Evolutionary conservation across 2,329 filamentous ascomycete genomes (phyloP), one percentile per base, ranked within the genome.

Genomic region (Mollisia scopiformis): DNA sequence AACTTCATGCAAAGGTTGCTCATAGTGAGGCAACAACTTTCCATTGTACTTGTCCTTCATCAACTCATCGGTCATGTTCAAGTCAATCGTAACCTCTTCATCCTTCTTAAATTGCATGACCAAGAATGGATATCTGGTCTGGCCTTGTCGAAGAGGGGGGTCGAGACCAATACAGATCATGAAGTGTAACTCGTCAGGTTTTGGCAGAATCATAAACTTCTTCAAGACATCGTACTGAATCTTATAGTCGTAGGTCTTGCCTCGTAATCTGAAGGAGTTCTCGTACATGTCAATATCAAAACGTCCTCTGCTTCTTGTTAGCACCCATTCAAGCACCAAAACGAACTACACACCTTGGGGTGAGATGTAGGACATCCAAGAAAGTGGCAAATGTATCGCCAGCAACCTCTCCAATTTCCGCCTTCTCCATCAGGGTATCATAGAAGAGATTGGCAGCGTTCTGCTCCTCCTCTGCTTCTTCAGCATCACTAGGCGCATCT

Each of bases 261-360:
- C 95, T 67, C 95, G 94, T 64, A 99, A 85, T 65, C 95, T 90
- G 84, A 99, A 98, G 2, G 95, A 98, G 16, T 88, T 89, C 77
- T 98, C 95, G 84, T 99, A 99, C 90, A 99, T 97, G 77, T 99
- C 95, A 79, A 99, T 97, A 76, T 98, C 95, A 83, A 99, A 99
- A 68, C 95, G 94, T 76, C 95, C 96, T 90, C 95, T 93, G 77
- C 63, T 64, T 54, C 53, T 50, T 19, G 62, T 76, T 65, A 77
- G 72, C 47, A 60, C 23, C 21, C 11, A 23, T 51, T 16, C 10
- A 50, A 5, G 10, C 13, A 47, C n/a, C 11, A 25, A 28, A 10
- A 31, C 27, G 54, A 72, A 7, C 27, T 33, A 69, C 79, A 62
- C 79, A 91, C 91, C 91, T 92, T 66, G 95, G 95, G 13, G 95